phyloP scores from a whole-genome alignment of 108 stramenopile genomes.

The Pseudonitzschia multiseries region DNA sequence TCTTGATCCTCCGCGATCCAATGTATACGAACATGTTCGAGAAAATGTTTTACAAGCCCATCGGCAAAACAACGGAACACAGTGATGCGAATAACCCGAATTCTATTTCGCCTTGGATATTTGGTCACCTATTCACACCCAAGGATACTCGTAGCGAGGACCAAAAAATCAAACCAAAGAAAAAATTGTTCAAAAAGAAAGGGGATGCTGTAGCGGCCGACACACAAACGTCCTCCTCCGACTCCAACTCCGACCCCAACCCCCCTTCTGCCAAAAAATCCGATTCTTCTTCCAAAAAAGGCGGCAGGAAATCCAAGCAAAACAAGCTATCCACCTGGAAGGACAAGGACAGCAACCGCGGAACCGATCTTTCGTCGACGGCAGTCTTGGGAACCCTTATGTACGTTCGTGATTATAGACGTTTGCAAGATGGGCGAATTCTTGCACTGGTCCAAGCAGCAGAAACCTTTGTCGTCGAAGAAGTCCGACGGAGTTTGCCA shows the following conservation, averaged over 20 bases:
- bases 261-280: background rate
- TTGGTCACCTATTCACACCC: slow-evolving; percentile 65
- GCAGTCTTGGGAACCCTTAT: slow-evolving; percentile 56
- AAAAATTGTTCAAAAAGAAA: slow-evolving; percentile 10
- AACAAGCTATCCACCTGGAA: slow-evolving; percentile 41
- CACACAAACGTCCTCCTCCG: background rate
- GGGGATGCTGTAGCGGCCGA: too few species aligned
- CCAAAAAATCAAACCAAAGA: background rate
- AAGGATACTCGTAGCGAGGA: background rate
- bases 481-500: slow-evolving; percentile 52
- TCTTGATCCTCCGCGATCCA: slow-evolving; percentile 69
- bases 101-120: slow-evolving; percentile 40
- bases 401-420: slow-evolving; percentile 66
- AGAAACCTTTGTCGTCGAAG: slow-evolving; percentile 70
- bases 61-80: background rate
- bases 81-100: background rate
- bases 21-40: slow-evolving; percentile 82
- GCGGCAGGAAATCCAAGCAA: background rate
- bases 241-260: too few species aligned
- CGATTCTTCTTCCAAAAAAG: background rate
- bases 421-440: slow-evolving; percentile 66
- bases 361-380: background rate
- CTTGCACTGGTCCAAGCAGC: slow-evolving; percentile 67
- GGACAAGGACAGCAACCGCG: slow-evolving; percentile 3
- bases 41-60: slow-evolving; percentile 34